Percentiles rank a stretch among this genome's conserved stretches.
These are phyloP conservation scores for Cladosporium colombiae DNA, from an alignment of 2,329 filamentous ascomycete species.

Conservation along the genomic window DNA sequence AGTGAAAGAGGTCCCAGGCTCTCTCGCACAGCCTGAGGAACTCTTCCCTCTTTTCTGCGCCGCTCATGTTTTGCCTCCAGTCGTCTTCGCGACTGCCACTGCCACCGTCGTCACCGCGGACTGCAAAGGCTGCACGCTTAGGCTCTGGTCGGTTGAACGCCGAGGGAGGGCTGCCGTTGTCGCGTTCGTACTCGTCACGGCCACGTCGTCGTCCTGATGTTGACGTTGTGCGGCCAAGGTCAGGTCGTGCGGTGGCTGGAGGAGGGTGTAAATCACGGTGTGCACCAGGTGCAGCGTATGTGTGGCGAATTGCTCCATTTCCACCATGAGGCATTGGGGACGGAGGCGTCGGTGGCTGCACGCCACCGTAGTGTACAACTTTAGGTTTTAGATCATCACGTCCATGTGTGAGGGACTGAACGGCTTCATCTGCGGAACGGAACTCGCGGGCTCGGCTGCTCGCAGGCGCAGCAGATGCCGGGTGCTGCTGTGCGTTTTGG, in stretches of 20 bases:
- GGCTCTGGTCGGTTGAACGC: conserved; percentile 63
- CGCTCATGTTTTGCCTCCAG: conserved; percentile 76
- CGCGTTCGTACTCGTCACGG: conserved; percentile 85
- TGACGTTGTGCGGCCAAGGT: conserved; percentile 42
- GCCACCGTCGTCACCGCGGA: conserved; percentile 30
- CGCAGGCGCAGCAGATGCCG: conserved; percentile 50
- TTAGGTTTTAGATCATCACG: conserved; percentile 88
- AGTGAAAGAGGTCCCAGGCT: conserved; percentile 97
- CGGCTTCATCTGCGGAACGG: conserved; percentile 92
- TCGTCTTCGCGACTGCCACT: conserved; percentile 29
- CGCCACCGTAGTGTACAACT: conserved; percentile 91
- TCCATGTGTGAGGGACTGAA: conserved; percentile 86
- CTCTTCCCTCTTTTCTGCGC: conserved; percentile 87
- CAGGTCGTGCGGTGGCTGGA: conserved; percentile 28
- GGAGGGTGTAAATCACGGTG: conserved; percentile 18
- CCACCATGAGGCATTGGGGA: conserved; percentile 63
- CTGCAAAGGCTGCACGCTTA: conserved; percentile 41
- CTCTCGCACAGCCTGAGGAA: conserved; percentile 83
- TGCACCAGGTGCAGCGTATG: conserved; percentile 25
- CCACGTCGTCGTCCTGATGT: conserved; percentile 71
- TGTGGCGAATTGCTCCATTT: conserved; percentile 9
- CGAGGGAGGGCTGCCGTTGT: conserved; percentile 76
- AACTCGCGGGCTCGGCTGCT: conserved; percentile 74
- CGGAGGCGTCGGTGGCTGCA: conserved; percentile 89
- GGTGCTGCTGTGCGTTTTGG: conserved; percentile 45